Base-by-base conservation (phyloP, 2,329 filamentous ascomycete genomes). In the Aspergillus flavus region DNA sequence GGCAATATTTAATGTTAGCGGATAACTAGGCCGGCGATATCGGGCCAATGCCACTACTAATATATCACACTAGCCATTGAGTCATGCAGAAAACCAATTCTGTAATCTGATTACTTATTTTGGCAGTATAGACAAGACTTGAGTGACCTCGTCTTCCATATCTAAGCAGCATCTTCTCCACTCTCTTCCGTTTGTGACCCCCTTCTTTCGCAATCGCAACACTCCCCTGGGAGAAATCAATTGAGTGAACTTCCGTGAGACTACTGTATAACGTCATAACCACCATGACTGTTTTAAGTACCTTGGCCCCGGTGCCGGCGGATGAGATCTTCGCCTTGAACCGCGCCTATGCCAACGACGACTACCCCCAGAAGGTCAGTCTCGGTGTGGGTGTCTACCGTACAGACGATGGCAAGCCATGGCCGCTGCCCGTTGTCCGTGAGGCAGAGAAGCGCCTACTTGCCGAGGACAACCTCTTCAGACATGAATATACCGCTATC, bases 401-500 rank as follows among this genome's bases (percentile, higher is more conserved):
- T 76, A 94, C 95, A 74, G 86, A 97, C 80, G 90, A 93, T 76
- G 94, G 92, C 69, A 97, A 97, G 83, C 94, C 94, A n/a, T 97
- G 94, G 94, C 90, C 97, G 64, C 82, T 97, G 64, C 93, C 94
- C 14, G 93, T 96, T 10, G 94, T 97, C 65, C 93, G 92, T 81
- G 94, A 94, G 89, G 93, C 94, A 23, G 76, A 78, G 82, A 75
- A 83, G 71, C 63, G 93, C 71, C 87, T 93, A 72, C 86, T 96
- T 68, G 89, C 88, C 76, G 89, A 91, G 77, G 92, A 97, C 80
- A 92, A 93, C 75, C 86, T 92, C 59, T 86, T 95, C 73, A 94
- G 97, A 82, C 95, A 98, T 84, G 95, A 99, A 84, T 99, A 98
- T 83, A 92, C 94, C 61, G 93, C 94, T 62, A 98, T 98, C 78